Base-by-base conservation (phyloP, 2,329 filamentous ascomycete genomes). In the Zymoseptoria ardabiliae region DNA sequence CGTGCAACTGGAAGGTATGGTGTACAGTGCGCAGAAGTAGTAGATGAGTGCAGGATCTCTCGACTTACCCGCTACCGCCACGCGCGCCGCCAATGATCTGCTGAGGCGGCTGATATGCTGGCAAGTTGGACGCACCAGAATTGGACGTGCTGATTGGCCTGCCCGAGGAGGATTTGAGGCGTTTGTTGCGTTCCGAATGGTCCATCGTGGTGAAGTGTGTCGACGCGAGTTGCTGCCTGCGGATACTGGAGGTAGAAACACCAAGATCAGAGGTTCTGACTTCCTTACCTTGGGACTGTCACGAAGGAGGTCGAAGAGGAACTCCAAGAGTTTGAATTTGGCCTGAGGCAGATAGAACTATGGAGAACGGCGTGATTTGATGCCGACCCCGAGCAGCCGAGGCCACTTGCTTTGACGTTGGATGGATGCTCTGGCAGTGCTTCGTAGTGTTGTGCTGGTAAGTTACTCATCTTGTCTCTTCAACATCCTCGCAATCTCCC, bases 51-150 rank as follows among this genome's bases (percentile, higher is more conserved):
- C 10, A 41, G 35, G 35, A 41, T 13, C 35, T 41, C 35, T 41
- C 35, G 62, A 62, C 64, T 57, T 64, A 64, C 61, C 64, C 56
- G 56, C 51, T 54, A 20, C 25, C 45, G 52, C 35, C 35, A 45
- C 35, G 35, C 35, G 50, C 53, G 53, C 57, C 56, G 54, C 58
- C 55, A 57, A 55, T 58, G 54, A 56, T 51, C 50, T 61, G 52
- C 35, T 54, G 54, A 21, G 62, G 67, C 56, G 69, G 68, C 58
- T 68, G 66, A 65, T 68, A 71, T 60, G 65, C 65, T 54, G 67
- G 68, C 51, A 70, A 59, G 50, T 59, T 58, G 57, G 66, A 60
- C 61, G 66, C 62, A 50, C 58, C 61, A 53, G 58, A 57, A 20
- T 57, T 50, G 13, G 58, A 56, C 8, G 59, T 63, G 63, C 63